Conservation (phyloP, 2,329 filamentous ascomycete genomes). For the Xylariomycetidae sp. region DNA sequence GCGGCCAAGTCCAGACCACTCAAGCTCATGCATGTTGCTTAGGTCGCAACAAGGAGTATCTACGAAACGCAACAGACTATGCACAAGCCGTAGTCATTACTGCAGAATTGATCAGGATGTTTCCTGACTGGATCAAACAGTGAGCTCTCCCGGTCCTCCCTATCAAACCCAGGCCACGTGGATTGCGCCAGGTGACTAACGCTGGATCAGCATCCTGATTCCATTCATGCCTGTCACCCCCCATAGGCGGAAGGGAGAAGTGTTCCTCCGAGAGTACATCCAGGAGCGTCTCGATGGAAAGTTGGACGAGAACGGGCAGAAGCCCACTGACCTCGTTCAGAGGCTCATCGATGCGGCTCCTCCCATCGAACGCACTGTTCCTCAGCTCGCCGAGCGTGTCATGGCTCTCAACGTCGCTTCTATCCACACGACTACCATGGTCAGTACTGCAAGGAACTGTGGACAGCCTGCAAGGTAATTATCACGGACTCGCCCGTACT, state of each 20-base stretch:
- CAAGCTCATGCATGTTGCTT: too few relatives aligned
- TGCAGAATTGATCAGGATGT: slow-evolving; percentile 5
- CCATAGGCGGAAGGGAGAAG: slow-evolving; percentile 4
- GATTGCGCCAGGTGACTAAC: not conserved
- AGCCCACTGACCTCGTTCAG: slow-evolving; percentile 6
- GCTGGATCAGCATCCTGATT: slow-evolving; percentile 1
- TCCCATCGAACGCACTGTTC: slow-evolving; percentile 5
- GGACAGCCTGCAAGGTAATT: too few relatives aligned
- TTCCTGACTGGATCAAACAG: slow-evolving; percentile 6
- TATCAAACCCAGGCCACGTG: not conserved
- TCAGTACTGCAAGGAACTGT: too few relatives aligned
- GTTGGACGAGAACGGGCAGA: slow-evolving; percentile 1
- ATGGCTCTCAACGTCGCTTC: slow-evolving; percentile 7
- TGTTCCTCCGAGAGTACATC: not conserved
- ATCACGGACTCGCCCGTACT: too few relatives aligned
- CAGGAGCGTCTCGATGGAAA: slow-evolving; percentile 5
- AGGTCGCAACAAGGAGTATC: slow-evolving; percentile 8
- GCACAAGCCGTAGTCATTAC: slow-evolving; percentile 6
- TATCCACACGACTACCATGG: slow-evolving; percentile 6
- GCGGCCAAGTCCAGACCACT: not conserved
- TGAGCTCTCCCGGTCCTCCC: not conserved
- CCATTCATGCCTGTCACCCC: slow-evolving; percentile 3
- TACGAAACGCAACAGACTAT: slow-evolving; percentile 3
- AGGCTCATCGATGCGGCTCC: slow-evolving; percentile 6
- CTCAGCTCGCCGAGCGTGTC: slow-evolving; percentile 5